phyloP scores from a whole-genome alignment of 2,329 filamentous ascomycete genomes.

The Chaetomiaceae sp. region DNA sequence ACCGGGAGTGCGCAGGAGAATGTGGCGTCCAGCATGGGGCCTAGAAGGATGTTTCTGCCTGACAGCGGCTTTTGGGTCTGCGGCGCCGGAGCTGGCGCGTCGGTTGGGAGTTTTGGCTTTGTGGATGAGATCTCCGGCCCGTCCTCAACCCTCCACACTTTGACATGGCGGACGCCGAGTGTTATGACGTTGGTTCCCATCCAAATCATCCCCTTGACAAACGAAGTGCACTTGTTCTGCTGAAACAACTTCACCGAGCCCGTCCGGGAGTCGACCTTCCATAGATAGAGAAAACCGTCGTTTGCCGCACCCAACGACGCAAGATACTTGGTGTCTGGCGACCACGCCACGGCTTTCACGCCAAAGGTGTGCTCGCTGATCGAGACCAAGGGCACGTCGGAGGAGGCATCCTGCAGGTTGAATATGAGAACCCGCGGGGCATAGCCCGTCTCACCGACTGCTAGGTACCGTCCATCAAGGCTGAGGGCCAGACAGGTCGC shows the following conservation, averaged over 20 bases:
- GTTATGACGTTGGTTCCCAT: constrained; percentile 80
- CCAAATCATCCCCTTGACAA: constrained; percentile 84
- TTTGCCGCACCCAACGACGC: constrained; percentile 85
- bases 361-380: constrained; percentile 88
- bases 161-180: constrained; percentile 85
- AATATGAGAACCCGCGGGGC: constrained; percentile 88
- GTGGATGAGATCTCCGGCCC: constrained; percentile 52
- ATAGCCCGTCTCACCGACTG: constrained; percentile 94
- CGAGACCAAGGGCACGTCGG: constrained; percentile 76
- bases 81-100: constrained; percentile 33
- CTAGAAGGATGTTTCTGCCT: constrained; percentile 84
- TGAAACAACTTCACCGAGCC: constrained; percentile 76
- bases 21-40: constrained; percentile 72
- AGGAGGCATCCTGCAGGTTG: constrained; percentile 72
- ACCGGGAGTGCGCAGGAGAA: constrained; percentile 76
- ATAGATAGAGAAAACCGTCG: constrained; percentile 90
- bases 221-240: constrained; percentile 87
- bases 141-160: constrained; percentile 85
- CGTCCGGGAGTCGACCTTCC: constrained; percentile 77
- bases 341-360: constrained; percentile 85
- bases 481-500: constrained; percentile 88
- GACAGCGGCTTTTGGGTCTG: constrained; percentile 64
- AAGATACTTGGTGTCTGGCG: constrained; percentile 76
- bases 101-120: constrained; percentile 54
- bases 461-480: constrained; percentile 78